A percentile compares a stretch with the other conserved stretches of the same genome.
Conservation (phyloP, 202 grass and related monocot species). For the Zoysia matrella region DNA sequence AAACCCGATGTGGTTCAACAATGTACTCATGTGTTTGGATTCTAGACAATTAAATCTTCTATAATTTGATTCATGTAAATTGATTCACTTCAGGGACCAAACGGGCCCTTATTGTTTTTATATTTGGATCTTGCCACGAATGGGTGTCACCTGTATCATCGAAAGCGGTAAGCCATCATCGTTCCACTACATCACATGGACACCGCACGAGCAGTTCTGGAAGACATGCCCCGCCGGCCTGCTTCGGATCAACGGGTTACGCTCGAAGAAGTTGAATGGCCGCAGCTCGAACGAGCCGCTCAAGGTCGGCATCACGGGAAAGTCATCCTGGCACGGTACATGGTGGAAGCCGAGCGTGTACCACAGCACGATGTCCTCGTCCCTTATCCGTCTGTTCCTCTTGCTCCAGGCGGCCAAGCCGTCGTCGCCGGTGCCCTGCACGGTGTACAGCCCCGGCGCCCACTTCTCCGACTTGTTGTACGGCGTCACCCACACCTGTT, state of each 20-base stretch:
- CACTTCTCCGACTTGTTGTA: slow-evolving; percentile 70
- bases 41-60: too few relatives aligned
- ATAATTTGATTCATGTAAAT: too few relatives aligned
- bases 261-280: slow-evolving; percentile 67
- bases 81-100: too few relatives aligned
- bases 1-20: too few relatives aligned
- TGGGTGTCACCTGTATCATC: too few relatives aligned
- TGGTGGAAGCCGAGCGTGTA: slow-evolving; percentile 77
- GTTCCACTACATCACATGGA: too few relatives aligned
- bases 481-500: not conserved
- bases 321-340: slow-evolving; percentile 74
- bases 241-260: slow-evolving; percentile 53
- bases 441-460: slow-evolving; percentile 60
- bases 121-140: too few relatives aligned
- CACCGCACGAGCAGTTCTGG: slow-evolving; percentile 22
- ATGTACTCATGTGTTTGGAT: too few relatives aligned
- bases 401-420: slow-evolving; percentile 52
- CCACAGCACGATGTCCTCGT: slow-evolving; percentile 75
- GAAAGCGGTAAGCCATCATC: too few relatives aligned
- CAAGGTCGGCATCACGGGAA: slow-evolving; percentile 66
- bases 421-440: slow-evolving; percentile 64
- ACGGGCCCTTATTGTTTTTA: too few relatives aligned
- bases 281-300: slow-evolving; percentile 34
- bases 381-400: slow-evolving; percentile 47
- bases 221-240: not conserved